Percentiles rank a stretch among this genome's conserved stretches.
Conservation (phyloP, 1,139 yeast species). For the Diutina siamensis region DNA sequence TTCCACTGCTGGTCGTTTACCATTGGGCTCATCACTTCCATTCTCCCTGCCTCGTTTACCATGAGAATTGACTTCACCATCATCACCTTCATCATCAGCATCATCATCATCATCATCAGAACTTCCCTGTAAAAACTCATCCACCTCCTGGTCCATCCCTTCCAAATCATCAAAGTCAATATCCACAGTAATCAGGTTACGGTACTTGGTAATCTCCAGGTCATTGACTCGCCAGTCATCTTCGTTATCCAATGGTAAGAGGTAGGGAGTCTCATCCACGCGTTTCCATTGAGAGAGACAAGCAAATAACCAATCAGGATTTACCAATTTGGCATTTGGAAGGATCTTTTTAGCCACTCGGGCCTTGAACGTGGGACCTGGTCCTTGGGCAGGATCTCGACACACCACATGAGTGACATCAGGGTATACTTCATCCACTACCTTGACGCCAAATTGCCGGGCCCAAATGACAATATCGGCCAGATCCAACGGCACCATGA, state of each 20-base stretch:
- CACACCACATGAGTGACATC: conserved; percentile 84
- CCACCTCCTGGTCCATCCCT: conserved; percentile 48
- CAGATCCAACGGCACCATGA: conserved; percentile 55
- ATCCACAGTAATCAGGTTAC: conserved; percentile 14
- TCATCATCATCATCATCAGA: conserved; percentile 16
- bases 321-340: conserved; percentile 68
- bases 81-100: conserved; percentile 7
- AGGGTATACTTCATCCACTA: conserved; percentile 60
- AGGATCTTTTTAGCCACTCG: conserved; percentile 54
- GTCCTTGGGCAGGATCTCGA: conserved; percentile 32
- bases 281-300: conserved; percentile 72
- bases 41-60: conserved; percentile 13
- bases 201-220: conserved; percentile 32
- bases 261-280: conserved; percentile 51
- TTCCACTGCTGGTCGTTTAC: not conserved
- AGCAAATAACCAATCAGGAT: conserved; percentile 85
- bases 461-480: conserved; percentile 92
- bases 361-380: conserved; percentile 56
- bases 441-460: conserved; percentile 80
- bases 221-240: conserved; percentile 32
- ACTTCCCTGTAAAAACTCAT: conserved; percentile 30
- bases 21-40: conserved; percentile 6
- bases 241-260: conserved; percentile 27
- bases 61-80: not conserved
- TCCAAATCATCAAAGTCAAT: conserved; percentile 37